Evolutionary conservation across 345 rosid genomes (phyloP).

Genomic region (Rhizophora mangle): DNA sequence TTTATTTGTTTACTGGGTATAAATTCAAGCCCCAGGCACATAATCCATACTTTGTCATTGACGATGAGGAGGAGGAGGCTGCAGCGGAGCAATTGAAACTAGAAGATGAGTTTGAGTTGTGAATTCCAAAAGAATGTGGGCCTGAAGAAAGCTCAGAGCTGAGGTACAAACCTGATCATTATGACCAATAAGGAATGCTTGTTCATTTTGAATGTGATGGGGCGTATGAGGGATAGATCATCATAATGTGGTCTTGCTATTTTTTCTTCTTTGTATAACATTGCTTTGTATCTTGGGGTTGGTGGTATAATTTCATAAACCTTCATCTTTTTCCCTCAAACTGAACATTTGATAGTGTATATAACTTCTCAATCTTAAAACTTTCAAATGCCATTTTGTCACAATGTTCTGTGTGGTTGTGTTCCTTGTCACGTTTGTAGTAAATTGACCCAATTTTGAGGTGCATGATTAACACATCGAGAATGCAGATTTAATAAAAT

Average conservation of each 20-base stretch:
- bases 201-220: constrained; percentile 6
- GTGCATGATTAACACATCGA: no score
- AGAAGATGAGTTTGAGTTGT: constrained; percentile 92
- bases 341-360: constrained; percentile 20
- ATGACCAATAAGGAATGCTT: background rate
- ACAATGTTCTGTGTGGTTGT: constrained; percentile 5
- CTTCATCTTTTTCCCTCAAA: constrained; percentile 19
- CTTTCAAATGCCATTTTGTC: constrained; percentile 4
- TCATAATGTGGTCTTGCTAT: background rate
- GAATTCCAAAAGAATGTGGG: constrained; percentile 23
- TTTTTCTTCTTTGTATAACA: background rate
- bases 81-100: constrained; percentile 92
- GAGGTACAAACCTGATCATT: constrained; percentile 33
- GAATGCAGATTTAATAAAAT: no score
- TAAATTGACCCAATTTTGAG: background rate
- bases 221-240: background rate
- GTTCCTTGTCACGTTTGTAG: background rate
- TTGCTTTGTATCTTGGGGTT: constrained; percentile 6
- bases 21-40: constrained; percentile 91
- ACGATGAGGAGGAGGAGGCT: constrained; percentile 98
- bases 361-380: constrained; percentile 29
- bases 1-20: constrained; percentile 83
- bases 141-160: background rate
- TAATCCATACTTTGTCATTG: constrained; percentile 89
- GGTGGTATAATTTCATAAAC: constrained; percentile 19